Conservation (phyloP, 2,329 filamentous ascomycete species). For the Cladosporium sp. region DNA sequence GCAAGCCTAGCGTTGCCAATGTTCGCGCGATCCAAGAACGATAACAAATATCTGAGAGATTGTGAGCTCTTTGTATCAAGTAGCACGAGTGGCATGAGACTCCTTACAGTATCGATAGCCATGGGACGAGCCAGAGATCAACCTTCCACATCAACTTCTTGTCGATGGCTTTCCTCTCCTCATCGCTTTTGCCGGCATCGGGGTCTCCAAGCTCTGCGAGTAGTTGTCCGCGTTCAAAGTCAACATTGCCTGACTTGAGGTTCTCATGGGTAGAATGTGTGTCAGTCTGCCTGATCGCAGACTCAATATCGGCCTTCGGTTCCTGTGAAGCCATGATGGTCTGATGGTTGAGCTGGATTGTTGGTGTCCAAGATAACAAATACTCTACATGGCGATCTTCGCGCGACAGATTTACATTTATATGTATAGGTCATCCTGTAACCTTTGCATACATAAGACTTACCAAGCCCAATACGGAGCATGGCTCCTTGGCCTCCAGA, state of each 20-base stretch:
- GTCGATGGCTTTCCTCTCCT: conserved; percentile 63
- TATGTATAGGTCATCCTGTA: neutral
- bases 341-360: neutral
- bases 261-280: neutral
- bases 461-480: neutral
- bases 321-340: neutral
- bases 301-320: neutral
- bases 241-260: neutral
- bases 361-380: neutral
- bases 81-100: neutral
- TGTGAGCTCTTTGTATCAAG: neutral
- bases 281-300: neutral
- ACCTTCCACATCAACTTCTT: conserved; percentile 63
- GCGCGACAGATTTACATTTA: neutral
- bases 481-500: neutral
- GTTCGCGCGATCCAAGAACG: conserved; percentile 61
- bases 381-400: neutral
- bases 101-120: conserved; percentile 69
- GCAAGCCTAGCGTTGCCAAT: conserved; percentile 71
- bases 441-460: neutral
- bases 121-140: conserved; percentile 63
- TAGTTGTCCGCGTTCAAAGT: neutral
- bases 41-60: conserved; percentile 18
- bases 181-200: conserved; percentile 65
- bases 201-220: conserved; percentile 50